phyloP scores from a whole-genome alignment of 495 filamentous ascomycete genomes.

The Trypethelium eluteriae region DNA sequence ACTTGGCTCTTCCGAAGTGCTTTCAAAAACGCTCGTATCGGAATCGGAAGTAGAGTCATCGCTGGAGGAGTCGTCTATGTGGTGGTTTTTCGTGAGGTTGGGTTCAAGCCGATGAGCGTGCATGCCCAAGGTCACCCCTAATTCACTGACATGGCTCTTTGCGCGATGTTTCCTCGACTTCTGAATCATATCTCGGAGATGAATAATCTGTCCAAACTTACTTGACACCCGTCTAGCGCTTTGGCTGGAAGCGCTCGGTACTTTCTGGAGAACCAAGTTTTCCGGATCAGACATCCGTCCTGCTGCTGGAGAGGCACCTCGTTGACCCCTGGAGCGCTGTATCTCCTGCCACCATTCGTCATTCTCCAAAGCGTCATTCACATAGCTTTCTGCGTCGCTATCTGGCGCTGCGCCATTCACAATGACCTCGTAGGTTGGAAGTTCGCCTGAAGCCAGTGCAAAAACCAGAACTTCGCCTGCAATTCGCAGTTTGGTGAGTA shows the following conservation, averaged over 20 bases:
- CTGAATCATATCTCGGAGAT: slow-evolving; percentile 45
- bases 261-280: slow-evolving; percentile 34
- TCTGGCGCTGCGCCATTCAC: slow-evolving; percentile 54
- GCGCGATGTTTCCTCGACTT: slow-evolving; percentile 51
- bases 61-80: slow-evolving; percentile 41
- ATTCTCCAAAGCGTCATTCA: slow-evolving; percentile 54
- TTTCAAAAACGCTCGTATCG: slow-evolving; percentile 19
- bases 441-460: slow-evolving; percentile 67
- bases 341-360: slow-evolving; percentile 82
- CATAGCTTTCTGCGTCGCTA: slow-evolving; percentile 41
- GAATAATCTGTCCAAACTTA: slow-evolving; percentile 39
- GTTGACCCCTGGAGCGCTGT: slow-evolving; percentile 48
- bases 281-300: slow-evolving; percentile 29
- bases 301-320: slow-evolving; percentile 29
- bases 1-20: slow-evolving; percentile 18
- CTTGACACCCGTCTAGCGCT: slow-evolving; percentile 41
- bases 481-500: slow-evolving; percentile 75
- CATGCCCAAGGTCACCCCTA: slow-evolving; percentile 65
- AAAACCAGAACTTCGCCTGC: slow-evolving; percentile 72
- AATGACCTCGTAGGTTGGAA: slow-evolving; percentile 69
- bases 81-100: slow-evolving; percentile 49
- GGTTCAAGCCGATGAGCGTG: slow-evolving; percentile 64
- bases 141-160: slow-evolving; percentile 53
- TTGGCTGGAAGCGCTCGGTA: slow-evolving; percentile 50
- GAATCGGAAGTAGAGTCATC: slow-evolving; percentile 42